A percentile compares a stretch with the other conserved stretches of the same genome.
phyloP scores from a whole-genome alignment of 2,329 filamentous ascomycete species.

The Hawksworthiomyces lignivorus region DNA sequence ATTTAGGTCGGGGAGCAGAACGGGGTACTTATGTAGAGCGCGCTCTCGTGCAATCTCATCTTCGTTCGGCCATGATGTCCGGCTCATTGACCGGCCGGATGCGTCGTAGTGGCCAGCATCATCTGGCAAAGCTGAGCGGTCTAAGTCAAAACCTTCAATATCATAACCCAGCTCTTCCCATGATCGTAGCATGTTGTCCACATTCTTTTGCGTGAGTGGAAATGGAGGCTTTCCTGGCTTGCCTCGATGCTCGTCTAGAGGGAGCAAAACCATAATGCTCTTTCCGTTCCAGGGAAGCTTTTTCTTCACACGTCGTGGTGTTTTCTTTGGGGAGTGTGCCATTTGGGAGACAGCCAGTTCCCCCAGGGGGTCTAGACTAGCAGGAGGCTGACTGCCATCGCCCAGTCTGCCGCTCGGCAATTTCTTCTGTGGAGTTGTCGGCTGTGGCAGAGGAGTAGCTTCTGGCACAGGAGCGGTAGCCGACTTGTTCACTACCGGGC shows the following conservation, averaged over 20 bases:
- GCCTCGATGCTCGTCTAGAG: constrained; percentile 59
- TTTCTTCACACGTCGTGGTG: constrained; percentile 56
- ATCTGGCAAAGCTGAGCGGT: constrained; percentile 31
- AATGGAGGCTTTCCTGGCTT: constrained; percentile 43
- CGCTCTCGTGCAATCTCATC: constrained; percentile 52
- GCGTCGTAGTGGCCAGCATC: constrained; percentile 22
- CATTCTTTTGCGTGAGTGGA: constrained; percentile 48
- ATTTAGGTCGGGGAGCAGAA: constrained; percentile 64
- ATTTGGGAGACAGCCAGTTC: constrained; percentile 6
- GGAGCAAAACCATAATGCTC: constrained; percentile 63
- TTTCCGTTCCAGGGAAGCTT: constrained; percentile 70
- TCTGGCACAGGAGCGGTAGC: neutral
- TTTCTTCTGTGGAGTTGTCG: constrained; percentile 5
- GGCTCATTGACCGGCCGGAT: constrained; percentile 52
- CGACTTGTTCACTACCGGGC: neutral
- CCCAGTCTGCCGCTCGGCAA: neutral
- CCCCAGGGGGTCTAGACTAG: constrained; percentile 2
- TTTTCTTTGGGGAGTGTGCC: constrained; percentile 26
- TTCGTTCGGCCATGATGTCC: constrained; percentile 58
- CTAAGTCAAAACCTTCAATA: constrained; percentile 59
- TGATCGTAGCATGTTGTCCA: constrained; percentile 52
- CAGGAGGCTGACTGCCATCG: neutral
- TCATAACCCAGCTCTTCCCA: constrained; percentile 66
- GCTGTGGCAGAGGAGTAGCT: neutral
- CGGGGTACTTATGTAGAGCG: constrained; percentile 43